Evolutionary conservation across 306 rosid genomes (phyloP).

Genomic region (Pterocarpus macrocarpus): DNA sequence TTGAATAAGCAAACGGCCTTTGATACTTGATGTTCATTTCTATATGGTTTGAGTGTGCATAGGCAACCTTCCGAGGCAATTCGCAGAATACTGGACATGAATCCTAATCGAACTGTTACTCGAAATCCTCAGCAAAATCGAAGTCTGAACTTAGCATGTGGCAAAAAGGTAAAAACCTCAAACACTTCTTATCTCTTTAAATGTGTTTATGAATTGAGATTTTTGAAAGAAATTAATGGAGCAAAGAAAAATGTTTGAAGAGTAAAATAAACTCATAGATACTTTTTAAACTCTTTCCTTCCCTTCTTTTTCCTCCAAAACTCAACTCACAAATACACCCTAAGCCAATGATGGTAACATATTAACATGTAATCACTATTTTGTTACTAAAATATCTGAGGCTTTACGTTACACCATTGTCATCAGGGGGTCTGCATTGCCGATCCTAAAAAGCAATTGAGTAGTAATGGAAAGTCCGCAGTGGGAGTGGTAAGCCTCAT

Average conservation of each 20-base stretch:
- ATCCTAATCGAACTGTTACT: background rate
- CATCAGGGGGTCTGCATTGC: background rate
- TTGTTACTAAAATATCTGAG: background rate
- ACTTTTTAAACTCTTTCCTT: too few species aligned
- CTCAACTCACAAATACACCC: too few species aligned
- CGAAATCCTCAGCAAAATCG: background rate
- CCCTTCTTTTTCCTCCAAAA: too few species aligned
- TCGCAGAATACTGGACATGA: slow-evolving; percentile 11
- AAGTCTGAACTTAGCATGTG: background rate
- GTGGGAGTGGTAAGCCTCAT: background rate
- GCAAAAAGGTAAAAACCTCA: background rate
- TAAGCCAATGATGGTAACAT: too few species aligned
- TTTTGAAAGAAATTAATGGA: too few species aligned
- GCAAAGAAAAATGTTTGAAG: too few species aligned
- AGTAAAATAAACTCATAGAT: too few species aligned
- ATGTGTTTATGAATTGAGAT: too few species aligned
- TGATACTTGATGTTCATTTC: background rate
- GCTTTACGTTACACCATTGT: background rate
- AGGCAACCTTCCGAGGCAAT: background rate
- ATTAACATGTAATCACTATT: too few species aligned
- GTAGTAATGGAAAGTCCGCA: background rate
- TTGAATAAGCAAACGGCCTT: too few species aligned
- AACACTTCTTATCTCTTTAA: background rate
- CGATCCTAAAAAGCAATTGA: background rate
- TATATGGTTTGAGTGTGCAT: background rate